Evolutionary conservation across 2,329 filamentous ascomycete species (phyloP), one percentile per base, ranked within the genome.

Genomic region (Thelonectria blattea): DNA sequence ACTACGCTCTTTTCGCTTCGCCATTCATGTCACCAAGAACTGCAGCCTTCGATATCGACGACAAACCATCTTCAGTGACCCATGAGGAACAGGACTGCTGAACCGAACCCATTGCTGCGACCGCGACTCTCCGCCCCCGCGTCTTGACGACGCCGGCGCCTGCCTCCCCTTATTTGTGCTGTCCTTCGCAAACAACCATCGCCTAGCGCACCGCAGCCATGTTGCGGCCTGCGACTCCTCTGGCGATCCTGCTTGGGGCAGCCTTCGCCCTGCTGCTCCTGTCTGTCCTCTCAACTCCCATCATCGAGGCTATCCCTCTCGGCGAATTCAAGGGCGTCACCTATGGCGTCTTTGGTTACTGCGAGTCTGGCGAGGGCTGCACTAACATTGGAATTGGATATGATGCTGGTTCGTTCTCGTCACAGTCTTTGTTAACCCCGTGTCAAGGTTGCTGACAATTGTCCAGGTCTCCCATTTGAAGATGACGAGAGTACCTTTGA

Each of bases 271-370:
- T 98, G 63, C 84, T 98, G 53, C 82, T 98, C 48, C 83, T 99
- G 41, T 91, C 93, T 48, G 91, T 93, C 41, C 80, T 99, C n/a
- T 97, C 94, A 1, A 93, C 92, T 0, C 95, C 95, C 17, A 88
- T 99, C 68, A 90, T 98, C 73, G 88, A 90, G 72, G 85, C 83
- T 24, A 96, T 99, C 48, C 92, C 93, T 10, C 83, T 99, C 43
- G 93, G 91, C 39, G 88, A 86, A 53, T 94, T 88, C 73, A 79
- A 88, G 43, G 88, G 89, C 69, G 86, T 91, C 68, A 88, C 88
- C 67, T 97, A 96, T 81, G 95, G 95, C 50, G 93, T 98, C 50
- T 94, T 98, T 80, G 95, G 95, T 24, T 96, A 87, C 71, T 99
- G 95, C 77, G 83, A 87, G 65, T 80, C 78, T 45, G 64, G 67